These are phyloP conservation scores for Ceratocystis colombiana DNA, from an alignment of 2,329 filamentous ascomycete species.

Conservation along the genomic window DNA sequence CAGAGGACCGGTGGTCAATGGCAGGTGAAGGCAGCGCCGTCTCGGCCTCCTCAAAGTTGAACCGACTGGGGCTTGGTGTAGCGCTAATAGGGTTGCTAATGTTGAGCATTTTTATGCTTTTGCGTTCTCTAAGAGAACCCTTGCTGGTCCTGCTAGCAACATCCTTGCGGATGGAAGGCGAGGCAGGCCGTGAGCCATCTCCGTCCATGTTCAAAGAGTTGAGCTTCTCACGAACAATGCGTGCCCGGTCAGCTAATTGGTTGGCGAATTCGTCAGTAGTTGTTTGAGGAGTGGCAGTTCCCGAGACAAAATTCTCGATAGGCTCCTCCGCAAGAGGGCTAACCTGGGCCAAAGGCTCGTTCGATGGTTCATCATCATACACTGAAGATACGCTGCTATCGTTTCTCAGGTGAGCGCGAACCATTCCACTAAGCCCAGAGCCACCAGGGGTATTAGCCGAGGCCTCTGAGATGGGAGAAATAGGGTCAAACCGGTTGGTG, in stretches of 20 bases:
- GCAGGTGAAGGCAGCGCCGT: conserved; percentile 23
- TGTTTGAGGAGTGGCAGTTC: not conserved
- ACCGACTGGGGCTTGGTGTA: conserved; percentile 33
- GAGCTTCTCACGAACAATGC: conserved; percentile 61
- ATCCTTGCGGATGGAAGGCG: conserved; percentile 32
- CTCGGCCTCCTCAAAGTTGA: conserved; percentile 30
- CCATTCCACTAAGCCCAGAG: conserved; percentile 65
- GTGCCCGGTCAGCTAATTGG: conserved; percentile 60
- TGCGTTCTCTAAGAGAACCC: conserved; percentile 52
- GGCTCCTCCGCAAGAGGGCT: conserved; percentile 34
- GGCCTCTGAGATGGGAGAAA: conserved; percentile 39
- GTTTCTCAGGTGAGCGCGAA: conserved; percentile 72
- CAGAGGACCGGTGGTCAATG: conserved; percentile 29
- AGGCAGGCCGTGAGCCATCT: conserved; percentile 35
- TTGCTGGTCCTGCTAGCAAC: conserved; percentile 57
- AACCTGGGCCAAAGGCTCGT: conserved; percentile 30
- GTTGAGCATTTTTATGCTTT: conserved; percentile 53
- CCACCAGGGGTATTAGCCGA: conserved; percentile 15
- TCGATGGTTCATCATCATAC: conserved; percentile 44
- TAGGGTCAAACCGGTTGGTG: conserved; percentile 69
- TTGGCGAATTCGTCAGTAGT: conserved; percentile 56
- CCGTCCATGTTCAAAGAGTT: conserved; percentile 54
- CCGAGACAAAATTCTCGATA: conserved; percentile 27
- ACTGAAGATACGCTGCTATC: conserved; percentile 75
- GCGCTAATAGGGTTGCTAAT: conserved; percentile 38